Percentiles rank a stretch among this genome's conserved stretches.
phyloP scores from a whole-genome alignment of 2,329 filamentous ascomycete genomes.

The Escovopsis sp. region DNA sequence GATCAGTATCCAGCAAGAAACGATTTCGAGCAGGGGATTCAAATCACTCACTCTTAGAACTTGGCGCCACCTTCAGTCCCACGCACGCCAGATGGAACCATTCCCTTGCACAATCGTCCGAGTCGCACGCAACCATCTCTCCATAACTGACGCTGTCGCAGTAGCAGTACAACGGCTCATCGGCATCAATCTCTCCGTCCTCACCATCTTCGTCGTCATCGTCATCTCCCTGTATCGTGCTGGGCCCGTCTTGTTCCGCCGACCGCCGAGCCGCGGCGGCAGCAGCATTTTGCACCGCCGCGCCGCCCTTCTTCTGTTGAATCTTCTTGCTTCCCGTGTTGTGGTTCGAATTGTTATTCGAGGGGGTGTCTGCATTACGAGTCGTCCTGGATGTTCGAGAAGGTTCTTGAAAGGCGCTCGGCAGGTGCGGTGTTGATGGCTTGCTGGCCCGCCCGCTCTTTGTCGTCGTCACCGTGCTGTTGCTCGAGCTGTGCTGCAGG shows the following conservation, averaged over 20 bases:
- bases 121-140: slow-evolving; percentile 74
- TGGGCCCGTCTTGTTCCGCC: slow-evolving; percentile 27
- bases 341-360: slow-evolving; percentile 7
- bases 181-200: slow-evolving; percentile 48
- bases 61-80: slow-evolving; percentile 64
- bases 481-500: slow-evolving; percentile 21
- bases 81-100: slow-evolving; percentile 80
- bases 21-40: too few species aligned
- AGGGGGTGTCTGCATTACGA: slow-evolving; percentile 25
- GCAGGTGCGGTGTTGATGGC: slow-evolving; percentile 47
- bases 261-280: slow-evolving; percentile 18
- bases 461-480: slow-evolving; percentile 39
- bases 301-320: slow-evolving; percentile 29
- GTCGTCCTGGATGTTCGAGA: slow-evolving; percentile 34
- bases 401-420: slow-evolving; percentile 40
- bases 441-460: slow-evolving; percentile 54
- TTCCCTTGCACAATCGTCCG: slow-evolving; percentile 55
- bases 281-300: slow-evolving; percentile 18
- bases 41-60: slow-evolving; percentile 49
- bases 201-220: slow-evolving; percentile 24
- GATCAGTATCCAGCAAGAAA: neutral
- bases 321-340: slow-evolving; percentile 31
- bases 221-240: slow-evolving; percentile 22
- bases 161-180: slow-evolving; percentile 66
- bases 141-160: slow-evolving; percentile 70